Evolutionary conservation across 257 asterid species (phyloP).

Genomic region (Petunia axillaris): DNA sequence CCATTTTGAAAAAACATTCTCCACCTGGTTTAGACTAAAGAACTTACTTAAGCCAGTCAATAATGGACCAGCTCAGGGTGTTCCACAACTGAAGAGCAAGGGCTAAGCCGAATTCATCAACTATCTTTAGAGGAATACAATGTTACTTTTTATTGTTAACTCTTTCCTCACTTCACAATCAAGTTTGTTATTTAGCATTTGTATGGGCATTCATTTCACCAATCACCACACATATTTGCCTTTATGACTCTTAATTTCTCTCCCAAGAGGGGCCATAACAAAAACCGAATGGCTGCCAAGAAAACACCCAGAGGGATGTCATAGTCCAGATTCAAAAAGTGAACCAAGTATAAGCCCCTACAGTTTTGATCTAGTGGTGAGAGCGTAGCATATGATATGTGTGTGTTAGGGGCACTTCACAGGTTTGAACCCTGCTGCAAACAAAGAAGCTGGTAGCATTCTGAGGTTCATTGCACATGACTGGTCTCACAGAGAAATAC

Average conservation of each 20-base stretch:
- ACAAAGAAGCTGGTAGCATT: neutral
- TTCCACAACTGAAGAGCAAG: neutral
- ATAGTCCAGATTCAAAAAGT: neutral
- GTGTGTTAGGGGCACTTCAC: no score
- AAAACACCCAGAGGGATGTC: neutral
- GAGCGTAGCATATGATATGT: no score
- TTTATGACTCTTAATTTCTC: no score
- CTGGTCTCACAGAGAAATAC: neutral
- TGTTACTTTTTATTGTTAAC: neutral
- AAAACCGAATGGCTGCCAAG: neutral
- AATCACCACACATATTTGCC: no score
- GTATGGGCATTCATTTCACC: no score
- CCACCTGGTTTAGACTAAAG: neutral
- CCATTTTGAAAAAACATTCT: neutral
- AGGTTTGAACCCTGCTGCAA: no score
- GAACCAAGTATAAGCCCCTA: neutral
- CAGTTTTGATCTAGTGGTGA: no score
- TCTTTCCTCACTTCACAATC: neutral
- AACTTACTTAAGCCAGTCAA: neutral
- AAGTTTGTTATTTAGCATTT: no score
- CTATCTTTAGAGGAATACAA: neutral
- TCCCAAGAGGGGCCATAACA: neutral
- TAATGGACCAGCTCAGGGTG: neutral
- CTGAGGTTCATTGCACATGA: constrained; percentile 6
- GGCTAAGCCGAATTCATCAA: neutral